Conservation (phyloP, 305 asterid species). For the Solanum hybrid region DNA sequence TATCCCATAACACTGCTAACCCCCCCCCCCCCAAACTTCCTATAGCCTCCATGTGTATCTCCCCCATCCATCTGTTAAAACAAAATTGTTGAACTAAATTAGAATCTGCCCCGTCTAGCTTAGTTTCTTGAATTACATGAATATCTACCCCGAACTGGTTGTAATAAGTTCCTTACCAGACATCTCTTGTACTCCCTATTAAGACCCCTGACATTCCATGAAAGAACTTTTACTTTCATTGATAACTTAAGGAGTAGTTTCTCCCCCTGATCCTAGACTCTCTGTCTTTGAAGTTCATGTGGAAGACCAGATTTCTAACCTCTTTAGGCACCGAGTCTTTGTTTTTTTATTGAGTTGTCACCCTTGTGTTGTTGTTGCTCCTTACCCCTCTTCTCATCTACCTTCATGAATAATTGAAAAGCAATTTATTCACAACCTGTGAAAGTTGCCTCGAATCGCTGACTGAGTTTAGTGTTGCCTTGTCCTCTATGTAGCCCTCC, state of each 20-base stretch:
- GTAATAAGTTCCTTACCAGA: neutral
- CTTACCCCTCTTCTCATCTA: neutral
- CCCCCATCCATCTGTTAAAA: neutral
- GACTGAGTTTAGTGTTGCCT: neutral
- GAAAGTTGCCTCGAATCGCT: neutral
- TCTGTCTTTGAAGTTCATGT: neutral
- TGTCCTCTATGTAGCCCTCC: neutral
- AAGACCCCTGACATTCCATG: neutral
- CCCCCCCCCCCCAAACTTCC: neutral
- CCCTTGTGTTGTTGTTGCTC: neutral
- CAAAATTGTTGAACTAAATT: neutral
- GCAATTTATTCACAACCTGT: neutral
- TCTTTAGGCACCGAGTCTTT: neutral
- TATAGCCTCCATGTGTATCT: neutral
- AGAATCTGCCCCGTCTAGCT: neutral
- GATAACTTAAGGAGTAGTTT: neutral
- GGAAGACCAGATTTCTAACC: neutral
- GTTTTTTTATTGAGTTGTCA: neutral
- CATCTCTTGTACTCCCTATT: neutral
- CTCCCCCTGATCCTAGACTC: neutral
- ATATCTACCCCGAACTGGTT: neutral
- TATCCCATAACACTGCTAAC: no score
- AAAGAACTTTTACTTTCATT: neutral
- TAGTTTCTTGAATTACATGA: neutral
- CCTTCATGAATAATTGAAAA: neutral